Evolutionary conservation across 2,329 filamentous ascomycete genomes (phyloP), one percentile per base, ranked within the genome.

Genomic region (Aspergillus fischeri): DNA sequence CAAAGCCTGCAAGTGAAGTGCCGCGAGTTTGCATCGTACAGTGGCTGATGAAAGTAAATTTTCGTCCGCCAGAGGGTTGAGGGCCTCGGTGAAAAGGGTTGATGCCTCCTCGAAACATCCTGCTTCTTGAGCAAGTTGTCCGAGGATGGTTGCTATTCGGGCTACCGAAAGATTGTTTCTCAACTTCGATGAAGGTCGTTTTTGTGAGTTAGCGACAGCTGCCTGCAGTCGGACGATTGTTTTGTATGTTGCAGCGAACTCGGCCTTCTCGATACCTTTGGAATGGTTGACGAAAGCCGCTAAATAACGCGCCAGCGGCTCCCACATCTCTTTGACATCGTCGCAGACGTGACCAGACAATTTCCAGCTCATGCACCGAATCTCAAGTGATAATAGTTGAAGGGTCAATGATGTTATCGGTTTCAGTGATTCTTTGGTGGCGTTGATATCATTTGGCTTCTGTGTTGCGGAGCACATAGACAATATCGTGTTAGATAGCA

Each of bases 361-460:
- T 42, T 72, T 73, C 78, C 78, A 80, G 38, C 75, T 75, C 56
- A 73, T 66, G 45, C 65, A 70, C 44, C 73, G 70, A 56, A 77
- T 67, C 60, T 79, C 75, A 50, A 78, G 62, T 17, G 74, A 71
- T 50, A 76, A 52, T n/a, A 78, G 55, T 59, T 78, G 73, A n/a
- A 79, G 60, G n/a, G 54, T 67, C 28, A 78, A 57, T 0, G 65
- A 59, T 0, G 67, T 70, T 14, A 67, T 66, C 0, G 72, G 70
- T 53, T 69, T 74, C 14, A 68, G 29, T 21, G 60, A 57, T 24
- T 69, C 62, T 52, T 65, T 66, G 7, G 54, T 57, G 1, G 66
- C 54, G 11, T 49, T 58, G 8, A 59, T 58, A 8, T 54, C 55
- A 0, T 60, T 60, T 35, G 62, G 51, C 24, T 66, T 57, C 7